Conservation (phyloP, 163 green algal species). For the Prototheca wickerhamii region DNA sequence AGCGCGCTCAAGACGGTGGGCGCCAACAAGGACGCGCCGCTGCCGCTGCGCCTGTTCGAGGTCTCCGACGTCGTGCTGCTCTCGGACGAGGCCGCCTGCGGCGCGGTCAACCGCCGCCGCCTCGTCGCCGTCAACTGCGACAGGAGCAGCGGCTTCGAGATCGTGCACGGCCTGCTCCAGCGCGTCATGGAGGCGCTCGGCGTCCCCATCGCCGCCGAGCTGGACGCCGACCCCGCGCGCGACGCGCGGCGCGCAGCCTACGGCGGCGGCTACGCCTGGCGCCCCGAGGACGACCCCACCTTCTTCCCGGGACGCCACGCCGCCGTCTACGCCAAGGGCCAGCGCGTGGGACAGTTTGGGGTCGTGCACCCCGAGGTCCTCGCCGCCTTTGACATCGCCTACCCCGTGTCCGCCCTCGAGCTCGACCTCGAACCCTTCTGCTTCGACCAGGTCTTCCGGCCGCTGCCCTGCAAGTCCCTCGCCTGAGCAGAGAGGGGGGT, state of each 20-base stretch:
- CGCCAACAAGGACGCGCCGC: slow-evolving; percentile 80
- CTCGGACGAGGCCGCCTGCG: slow-evolving; percentile 35
- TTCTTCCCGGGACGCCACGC: slow-evolving; percentile 93
- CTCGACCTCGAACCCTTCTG: slow-evolving; percentile 89
- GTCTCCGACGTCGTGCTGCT: slow-evolving; percentile 78
- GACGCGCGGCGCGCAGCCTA: background rate
- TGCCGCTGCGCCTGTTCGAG: slow-evolving; percentile 96
- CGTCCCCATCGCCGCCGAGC: slow-evolving; percentile 36
- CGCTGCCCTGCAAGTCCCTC: slow-evolving; percentile 16
- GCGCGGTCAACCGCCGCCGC: slow-evolving; percentile 78
- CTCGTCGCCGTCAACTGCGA: slow-evolving; percentile 81
- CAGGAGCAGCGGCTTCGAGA: slow-evolving; percentile 82
- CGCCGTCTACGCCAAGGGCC: slow-evolving; percentile 14
- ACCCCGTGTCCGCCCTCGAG: slow-evolving; percentile 88
- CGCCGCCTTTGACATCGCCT: slow-evolving; percentile 78
- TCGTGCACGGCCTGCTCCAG: slow-evolving; percentile 94
- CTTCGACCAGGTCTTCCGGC: slow-evolving; percentile 67
- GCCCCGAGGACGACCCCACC: slow-evolving; percentile 47
- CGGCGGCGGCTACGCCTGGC: slow-evolving; percentile 65
- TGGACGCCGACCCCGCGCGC: background rate
- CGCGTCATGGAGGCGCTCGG: slow-evolving; percentile 88
- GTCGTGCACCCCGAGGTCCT: slow-evolving; percentile 94
- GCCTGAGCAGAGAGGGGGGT: background rate
- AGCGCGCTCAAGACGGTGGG: slow-evolving; percentile 92
- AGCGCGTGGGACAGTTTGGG: slow-evolving; percentile 73